Evolutionary conservation across 495 filamentous ascomycete genomes (phyloP).

Genomic region (Neurospora sp.): DNA sequence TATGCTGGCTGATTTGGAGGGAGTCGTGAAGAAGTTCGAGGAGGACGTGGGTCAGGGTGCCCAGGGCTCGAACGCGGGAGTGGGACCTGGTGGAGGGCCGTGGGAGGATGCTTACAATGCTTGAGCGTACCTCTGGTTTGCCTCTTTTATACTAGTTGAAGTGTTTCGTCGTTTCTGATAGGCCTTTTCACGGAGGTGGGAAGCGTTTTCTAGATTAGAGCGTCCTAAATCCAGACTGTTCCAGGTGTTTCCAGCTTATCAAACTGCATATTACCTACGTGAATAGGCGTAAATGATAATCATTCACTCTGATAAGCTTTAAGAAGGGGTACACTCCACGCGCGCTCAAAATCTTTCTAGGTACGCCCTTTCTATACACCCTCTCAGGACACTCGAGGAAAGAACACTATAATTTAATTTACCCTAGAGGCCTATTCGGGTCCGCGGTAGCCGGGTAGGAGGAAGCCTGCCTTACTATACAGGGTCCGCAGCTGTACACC

Average conservation of each 20-base stretch:
- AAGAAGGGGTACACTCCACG: too few relatives aligned
- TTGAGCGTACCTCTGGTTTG: background rate
- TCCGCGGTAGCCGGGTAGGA: too few relatives aligned
- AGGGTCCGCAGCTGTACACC: too few relatives aligned
- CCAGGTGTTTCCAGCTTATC: background rate
- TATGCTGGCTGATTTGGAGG: background rate
- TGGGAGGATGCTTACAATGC: background rate
- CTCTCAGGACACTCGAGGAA: too few relatives aligned
- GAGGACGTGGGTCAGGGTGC: background rate
- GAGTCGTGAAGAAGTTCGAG: background rate
- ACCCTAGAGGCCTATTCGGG: too few relatives aligned
- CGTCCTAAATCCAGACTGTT: background rate
- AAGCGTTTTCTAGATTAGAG: background rate
- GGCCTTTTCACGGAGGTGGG: background rate
- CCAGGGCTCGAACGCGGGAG: background rate
- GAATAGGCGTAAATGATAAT: background rate
- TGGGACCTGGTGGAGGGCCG: background rate
- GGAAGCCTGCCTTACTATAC: too few relatives aligned
- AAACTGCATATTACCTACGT: background rate
- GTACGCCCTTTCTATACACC: too few relatives aligned
- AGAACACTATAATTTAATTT: too few relatives aligned
- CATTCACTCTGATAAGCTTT: too few relatives aligned
- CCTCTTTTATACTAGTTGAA: background rate
- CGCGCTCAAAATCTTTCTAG: too few relatives aligned
- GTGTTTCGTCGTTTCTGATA: background rate